Evolutionary conservation across 2,329 filamentous ascomycete genomes (phyloP), one percentile per base, ranked within the genome.

Genomic region (Venturia pyrina): DNA sequence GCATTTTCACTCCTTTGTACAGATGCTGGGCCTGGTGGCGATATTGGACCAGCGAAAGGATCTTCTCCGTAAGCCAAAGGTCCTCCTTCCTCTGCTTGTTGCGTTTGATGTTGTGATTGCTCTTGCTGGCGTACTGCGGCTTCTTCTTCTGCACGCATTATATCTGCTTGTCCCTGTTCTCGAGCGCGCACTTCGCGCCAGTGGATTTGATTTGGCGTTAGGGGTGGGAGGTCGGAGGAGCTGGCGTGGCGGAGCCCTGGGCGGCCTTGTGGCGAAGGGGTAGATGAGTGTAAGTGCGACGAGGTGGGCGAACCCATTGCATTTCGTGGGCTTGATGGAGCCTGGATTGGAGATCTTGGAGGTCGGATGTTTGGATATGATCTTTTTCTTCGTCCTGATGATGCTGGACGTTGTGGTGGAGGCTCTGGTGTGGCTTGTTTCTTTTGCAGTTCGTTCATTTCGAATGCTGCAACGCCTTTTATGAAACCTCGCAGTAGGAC

Each of bases 171-270:
- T 3, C 60, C 60, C 13, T 62, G 60, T 21, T 62, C 60, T 32
- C 60, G 37, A 13, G 60, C 60, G 24, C 60, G 37, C 13, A 43
- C 60, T 62, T 62, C 60, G 7, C 37, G 21, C 60, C 60, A 62
- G 60, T 62, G 60, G 17, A 62, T 40, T 46, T 62, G 60, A 7
- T 40, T 37, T 28, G 32, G 40, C 5, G 21, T 62, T 28, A 44
- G 37, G 5, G 40, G 53, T 19, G 53, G 32, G 5, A 19, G 53
- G 53, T 59, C 53, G 13, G 34, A 21, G 48, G 48, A 53, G 21
- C 48, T 15, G 48, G 21, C 48, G 21, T 53, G 48, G 48, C 48
- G 48, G 11, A 53, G 48, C 21, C 21, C 21, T 53, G 21, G 24
- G 11, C 41, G 11, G 15, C 44, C 10, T 17, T 40, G 37, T 2